Evolutionary conservation across 371 early-diverging fungal genomes (phyloP).

Genomic region (Cladochytrium tenue): DNA sequence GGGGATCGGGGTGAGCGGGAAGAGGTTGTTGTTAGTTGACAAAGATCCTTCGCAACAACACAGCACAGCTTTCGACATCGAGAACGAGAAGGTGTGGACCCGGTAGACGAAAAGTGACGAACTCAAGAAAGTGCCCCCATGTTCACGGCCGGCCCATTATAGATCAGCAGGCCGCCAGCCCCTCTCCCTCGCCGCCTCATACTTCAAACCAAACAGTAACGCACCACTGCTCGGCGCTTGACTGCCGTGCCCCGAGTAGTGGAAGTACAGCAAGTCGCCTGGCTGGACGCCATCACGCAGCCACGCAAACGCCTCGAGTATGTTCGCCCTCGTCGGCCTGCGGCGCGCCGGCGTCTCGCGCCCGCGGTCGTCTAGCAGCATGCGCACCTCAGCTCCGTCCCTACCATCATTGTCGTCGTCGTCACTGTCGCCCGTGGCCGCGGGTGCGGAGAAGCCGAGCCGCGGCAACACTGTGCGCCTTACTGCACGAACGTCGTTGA

Average conservation of each 20-base stretch:
- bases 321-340: constrained; percentile 86
- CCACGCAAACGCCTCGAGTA: constrained; percentile 64
- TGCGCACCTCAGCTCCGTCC: constrained; percentile 59
- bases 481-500: constrained; percentile 84
- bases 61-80: too few species aligned
- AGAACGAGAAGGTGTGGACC: too few species aligned
- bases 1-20: too few species aligned
- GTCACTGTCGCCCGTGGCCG: not conserved
- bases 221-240: constrained; percentile 54
- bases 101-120: too few species aligned
- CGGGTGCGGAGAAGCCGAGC: constrained; percentile 19
- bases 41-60: too few species aligned
- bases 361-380: constrained; percentile 66
- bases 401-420: not conserved
- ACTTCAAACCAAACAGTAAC: not conserved
- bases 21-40: too few species aligned
- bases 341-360: not conserved
- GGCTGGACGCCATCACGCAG: constrained; percentile 76
- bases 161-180: too few species aligned
- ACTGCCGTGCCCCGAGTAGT: constrained; percentile 90
- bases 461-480: constrained; percentile 14
- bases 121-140: too few species aligned
- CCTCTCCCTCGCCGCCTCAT: too few species aligned
- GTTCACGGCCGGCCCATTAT: too few species aligned
- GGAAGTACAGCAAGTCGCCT: constrained; percentile 85